These are phyloP conservation scores for Vanrija pseudolonga DNA, from an alignment of 1,284 basidiomycete genomes.

Conservation along the genomic window DNA sequence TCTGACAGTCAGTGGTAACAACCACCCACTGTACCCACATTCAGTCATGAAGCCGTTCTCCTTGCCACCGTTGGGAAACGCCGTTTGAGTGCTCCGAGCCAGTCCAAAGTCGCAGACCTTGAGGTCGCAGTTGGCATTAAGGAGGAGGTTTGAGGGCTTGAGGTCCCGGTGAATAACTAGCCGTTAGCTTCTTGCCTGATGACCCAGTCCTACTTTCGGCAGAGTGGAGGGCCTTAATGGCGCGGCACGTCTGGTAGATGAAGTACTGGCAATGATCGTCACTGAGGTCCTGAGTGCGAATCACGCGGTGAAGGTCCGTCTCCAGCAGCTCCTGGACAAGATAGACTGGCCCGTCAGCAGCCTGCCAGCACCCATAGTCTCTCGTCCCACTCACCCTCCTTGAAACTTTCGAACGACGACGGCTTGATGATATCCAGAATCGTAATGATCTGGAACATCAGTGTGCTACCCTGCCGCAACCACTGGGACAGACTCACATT, in stretches of 20 bases:
- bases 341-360: conserved; percentile 33
- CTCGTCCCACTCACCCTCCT: conserved; percentile 59
- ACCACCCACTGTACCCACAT: conserved; percentile 18
- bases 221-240: conserved; percentile 88
- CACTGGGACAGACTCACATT: conserved; percentile 59
- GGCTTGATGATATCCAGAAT: conserved; percentile 94
- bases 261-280: conserved; percentile 78
- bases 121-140: conserved; percentile 94
- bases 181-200: not conserved
- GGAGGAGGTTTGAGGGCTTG: conserved; percentile 90
- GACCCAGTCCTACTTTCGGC: conserved; percentile 59
- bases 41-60: conserved; percentile 82
- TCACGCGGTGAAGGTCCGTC: conserved; percentile 68
- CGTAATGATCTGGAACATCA: conserved; percentile 72
- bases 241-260: conserved; percentile 65
- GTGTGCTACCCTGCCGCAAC: not conserved
- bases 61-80: conserved; percentile 65
- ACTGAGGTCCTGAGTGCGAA: conserved; percentile 72
- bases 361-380: not conserved
- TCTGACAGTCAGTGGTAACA: conserved; percentile 3
- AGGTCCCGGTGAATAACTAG: conserved; percentile 87
- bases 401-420: conserved; percentile 80
- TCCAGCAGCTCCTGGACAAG: conserved; percentile 79
- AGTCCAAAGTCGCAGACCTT: conserved; percentile 93
- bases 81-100: conserved; percentile 79